These are phyloP conservation scores for Musa itinerans DNA, from an alignment of 176 grass and related monocot genomes.

Conservation along the genomic window DNA sequence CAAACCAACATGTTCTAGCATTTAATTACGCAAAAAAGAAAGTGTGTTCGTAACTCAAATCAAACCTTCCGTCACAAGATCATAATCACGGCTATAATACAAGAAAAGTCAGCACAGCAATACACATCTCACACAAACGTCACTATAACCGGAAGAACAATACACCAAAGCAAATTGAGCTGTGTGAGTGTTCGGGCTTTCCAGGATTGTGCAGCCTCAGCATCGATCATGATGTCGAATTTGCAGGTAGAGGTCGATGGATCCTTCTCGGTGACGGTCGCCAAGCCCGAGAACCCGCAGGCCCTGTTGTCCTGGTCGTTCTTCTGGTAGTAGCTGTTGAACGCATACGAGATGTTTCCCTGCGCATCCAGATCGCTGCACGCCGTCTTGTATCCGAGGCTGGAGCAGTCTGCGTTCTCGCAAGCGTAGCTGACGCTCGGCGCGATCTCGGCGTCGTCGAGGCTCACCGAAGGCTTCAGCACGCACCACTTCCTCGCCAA, in stretches of 20 bases:
- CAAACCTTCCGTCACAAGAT: neutral
- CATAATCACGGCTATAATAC: neutral
- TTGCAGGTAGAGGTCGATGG: conserved; percentile 13
- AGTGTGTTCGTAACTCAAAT: neutral
- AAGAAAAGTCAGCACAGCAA: neutral
- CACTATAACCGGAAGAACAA: neutral
- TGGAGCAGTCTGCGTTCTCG: conserved; percentile 7
- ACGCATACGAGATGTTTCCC: conserved; percentile 17
- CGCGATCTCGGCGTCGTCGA: neutral
- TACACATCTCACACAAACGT: neutral
- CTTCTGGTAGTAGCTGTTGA: conserved; percentile 21
- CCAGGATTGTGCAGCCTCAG: neutral
- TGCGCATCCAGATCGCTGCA: conserved; percentile 1
- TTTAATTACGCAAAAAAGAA: too few species aligned
- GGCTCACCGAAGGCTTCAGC: conserved; percentile 10
- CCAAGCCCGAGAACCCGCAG: conserved; percentile 11
- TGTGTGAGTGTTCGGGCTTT: neutral
- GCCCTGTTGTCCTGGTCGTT: conserved; percentile 14
- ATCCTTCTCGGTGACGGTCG: conserved; percentile 2
- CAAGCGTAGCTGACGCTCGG: conserved; percentile 9
- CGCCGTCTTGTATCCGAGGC: conserved; percentile 19
- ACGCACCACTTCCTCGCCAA: conserved; percentile 11
- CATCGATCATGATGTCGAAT: conserved; percentile 16
- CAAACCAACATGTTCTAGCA: too few species aligned
- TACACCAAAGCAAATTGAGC: neutral